Conservation (phyloP, 441 rosid genomes). For the Croton setiger region DNA sequence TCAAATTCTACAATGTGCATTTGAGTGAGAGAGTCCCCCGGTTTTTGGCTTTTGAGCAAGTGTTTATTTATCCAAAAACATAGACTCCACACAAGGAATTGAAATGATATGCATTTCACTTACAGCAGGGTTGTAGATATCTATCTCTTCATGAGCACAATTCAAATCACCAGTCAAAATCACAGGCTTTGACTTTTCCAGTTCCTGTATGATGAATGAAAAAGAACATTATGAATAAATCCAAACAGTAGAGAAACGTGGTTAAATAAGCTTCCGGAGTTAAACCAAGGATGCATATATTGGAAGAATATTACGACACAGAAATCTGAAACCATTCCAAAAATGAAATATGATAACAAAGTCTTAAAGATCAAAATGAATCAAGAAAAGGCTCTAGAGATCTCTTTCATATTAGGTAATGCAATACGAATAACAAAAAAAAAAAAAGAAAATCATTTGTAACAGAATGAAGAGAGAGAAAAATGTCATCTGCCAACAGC, state of each 20-base stretch:
- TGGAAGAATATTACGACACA: background rate
- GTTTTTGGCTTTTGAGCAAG: background rate
- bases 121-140: conserved; percentile 81
- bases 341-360: background rate
- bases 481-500: background rate
- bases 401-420: background rate
- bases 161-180: conserved; percentile 91
- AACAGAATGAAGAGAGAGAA: background rate
- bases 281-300: background rate
- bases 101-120: conserved; percentile 26
- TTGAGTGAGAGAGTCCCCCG: background rate
- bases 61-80: background rate
- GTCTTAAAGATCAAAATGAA: background rate
- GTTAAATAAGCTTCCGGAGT: background rate
- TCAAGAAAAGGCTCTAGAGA: background rate
- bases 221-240: conserved; percentile 16
- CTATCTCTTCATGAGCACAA: conserved; percentile 96
- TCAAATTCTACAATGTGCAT: background rate
- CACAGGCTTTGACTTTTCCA: conserved; percentile 90
- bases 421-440: background rate
- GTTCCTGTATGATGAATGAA: conserved; percentile 47
- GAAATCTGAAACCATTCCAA: background rate
- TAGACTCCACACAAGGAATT: background rate
- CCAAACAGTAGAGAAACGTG: background rate
- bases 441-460: background rate